Percentiles rank a stretch among this genome's conserved stretches.
Conservation (phyloP, 371 early-diverging fungal genomes). For the Saksenaea oblongispora region DNA sequence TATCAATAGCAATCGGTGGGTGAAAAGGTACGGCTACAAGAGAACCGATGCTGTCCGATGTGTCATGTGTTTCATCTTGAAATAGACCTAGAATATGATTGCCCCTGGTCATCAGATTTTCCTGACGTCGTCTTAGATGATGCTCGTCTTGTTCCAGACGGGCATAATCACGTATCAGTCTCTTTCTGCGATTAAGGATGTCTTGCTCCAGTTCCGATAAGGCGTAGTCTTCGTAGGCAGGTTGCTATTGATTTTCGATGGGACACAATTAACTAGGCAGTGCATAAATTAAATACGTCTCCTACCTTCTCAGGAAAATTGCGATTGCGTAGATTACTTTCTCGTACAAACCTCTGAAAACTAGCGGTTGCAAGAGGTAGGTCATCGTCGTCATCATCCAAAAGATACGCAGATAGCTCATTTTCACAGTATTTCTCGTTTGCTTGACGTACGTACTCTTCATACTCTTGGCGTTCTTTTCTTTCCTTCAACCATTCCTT, state of each 20-base stretch:
- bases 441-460: constrained; percentile 27
- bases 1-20: neutral
- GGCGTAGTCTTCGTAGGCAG: constrained; percentile 15
- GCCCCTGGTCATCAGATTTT: constrained; percentile 17
- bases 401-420: neutral
- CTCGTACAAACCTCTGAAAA: neutral
- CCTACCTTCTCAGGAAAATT: neutral
- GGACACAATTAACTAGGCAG: neutral
- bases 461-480: constrained; percentile 32
- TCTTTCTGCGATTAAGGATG: constrained; percentile 20
- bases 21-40: neutral
- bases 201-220: constrained; percentile 22
- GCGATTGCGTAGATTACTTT: neutral
- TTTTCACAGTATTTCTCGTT: constrained; percentile 21
- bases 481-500: constrained; percentile 25
- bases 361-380: constrained; percentile 16
- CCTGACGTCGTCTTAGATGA: constrained; percentile 17
- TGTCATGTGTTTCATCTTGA: neutral
- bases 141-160: constrained; percentile 25
- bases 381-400: constrained; percentile 18
- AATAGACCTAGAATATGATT: constrained; percentile 16
- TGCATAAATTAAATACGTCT: neutral
- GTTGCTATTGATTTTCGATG: neutral
- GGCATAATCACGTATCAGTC: constrained; percentile 22
- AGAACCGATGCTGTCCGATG: neutral